Base-by-base conservation (phyloP, 2,329 filamentous ascomycete species). In the Penicillium sp. region DNA sequence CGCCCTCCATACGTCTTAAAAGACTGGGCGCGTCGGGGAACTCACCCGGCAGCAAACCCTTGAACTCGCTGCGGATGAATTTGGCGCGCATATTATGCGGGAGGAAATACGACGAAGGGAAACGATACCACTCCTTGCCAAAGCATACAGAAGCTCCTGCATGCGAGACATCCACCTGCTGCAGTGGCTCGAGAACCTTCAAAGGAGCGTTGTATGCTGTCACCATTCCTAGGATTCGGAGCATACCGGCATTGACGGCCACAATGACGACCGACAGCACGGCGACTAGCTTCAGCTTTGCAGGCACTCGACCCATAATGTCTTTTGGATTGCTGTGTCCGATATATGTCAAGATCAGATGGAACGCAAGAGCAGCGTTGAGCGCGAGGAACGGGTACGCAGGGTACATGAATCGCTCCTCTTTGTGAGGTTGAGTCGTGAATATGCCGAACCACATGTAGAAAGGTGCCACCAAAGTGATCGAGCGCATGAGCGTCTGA, bases 371-470 rank as follows among this genome's bases (percentile, higher is more conserved):
- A 8, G 94, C 90, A 2, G 93, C 93, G 70, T 96, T 97, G 38
- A 99, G 82, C 0, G 90, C 90, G 39, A 99, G 82, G 63, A 94
- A 92, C 0, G 95, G 95, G 70, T 99, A 99, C 2, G 87, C 90
- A 0, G 95, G 95, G 71, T 96, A 99, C 93, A 99, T 98, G 80
- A 99, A 99, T 6, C 95, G 85, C 77, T 99, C 95, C 75, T 99
- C 95, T 72, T 99, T 99, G 79, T 99, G 95, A 15, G 95, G 91
- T 73, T 99, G 95, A 8, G 90, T 74, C 0, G 91, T 94, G 78
- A 99, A 98, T 63, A 98, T 95, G 3, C 79, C 85, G 31, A 99
- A 84, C 95, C 95, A 99, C 72, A 97, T 83, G 74, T 98, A 99
- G 76, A 98, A 96, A 0, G 95, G 95, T 0, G 86, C 79, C 55